Conservation (phyloP, 352 stramenopile genomes). For the Phytophthora kernoviae region DNA sequence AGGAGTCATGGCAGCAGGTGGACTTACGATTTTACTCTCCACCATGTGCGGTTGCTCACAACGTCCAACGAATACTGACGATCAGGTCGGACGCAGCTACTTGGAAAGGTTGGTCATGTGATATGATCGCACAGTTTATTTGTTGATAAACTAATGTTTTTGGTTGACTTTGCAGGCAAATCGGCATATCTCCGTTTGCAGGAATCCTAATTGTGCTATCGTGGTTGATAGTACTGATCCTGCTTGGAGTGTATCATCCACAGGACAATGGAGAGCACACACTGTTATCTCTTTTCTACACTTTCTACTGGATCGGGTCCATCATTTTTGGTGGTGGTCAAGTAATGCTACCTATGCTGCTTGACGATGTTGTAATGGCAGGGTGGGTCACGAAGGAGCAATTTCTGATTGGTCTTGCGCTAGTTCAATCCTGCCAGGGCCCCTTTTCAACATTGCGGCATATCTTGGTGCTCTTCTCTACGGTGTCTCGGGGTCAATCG, state of each 20-base stretch:
- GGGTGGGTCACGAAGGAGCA: conserved; percentile 93
- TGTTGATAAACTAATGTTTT: neutral
- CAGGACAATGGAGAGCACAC: conserved; percentile 44
- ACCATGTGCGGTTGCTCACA: conserved; percentile 43
- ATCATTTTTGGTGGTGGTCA: conserved; percentile 96
- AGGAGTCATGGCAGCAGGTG: conserved; percentile 77
- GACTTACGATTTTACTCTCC: conserved; percentile 62
- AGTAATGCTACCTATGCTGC: conserved; percentile 93
- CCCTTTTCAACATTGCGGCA: conserved; percentile 95
- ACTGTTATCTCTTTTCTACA: conserved; percentile 82
- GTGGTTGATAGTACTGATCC: conserved; percentile 76
- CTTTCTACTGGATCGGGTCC: conserved; percentile 94
- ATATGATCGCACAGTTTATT: too few species aligned
- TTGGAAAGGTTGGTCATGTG: conserved; percentile 37
- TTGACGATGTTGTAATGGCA: conserved; percentile 77
- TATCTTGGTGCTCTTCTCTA: conserved; percentile 91
- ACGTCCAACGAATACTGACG: conserved; percentile 18
- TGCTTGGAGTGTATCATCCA: conserved; percentile 56
- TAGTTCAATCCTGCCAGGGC: conserved; percentile 92
- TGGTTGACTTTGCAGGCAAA: conserved; percentile 53
- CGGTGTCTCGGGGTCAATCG: conserved; percentile 86
- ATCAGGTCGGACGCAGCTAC: conserved; percentile 38
- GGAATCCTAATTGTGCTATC: conserved; percentile 78
- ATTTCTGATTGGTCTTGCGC: conserved; percentile 93
- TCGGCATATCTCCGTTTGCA: conserved; percentile 86